Base-by-base conservation (phyloP, 106 monocot genomes). In the Ottelia alismoides region DNA sequence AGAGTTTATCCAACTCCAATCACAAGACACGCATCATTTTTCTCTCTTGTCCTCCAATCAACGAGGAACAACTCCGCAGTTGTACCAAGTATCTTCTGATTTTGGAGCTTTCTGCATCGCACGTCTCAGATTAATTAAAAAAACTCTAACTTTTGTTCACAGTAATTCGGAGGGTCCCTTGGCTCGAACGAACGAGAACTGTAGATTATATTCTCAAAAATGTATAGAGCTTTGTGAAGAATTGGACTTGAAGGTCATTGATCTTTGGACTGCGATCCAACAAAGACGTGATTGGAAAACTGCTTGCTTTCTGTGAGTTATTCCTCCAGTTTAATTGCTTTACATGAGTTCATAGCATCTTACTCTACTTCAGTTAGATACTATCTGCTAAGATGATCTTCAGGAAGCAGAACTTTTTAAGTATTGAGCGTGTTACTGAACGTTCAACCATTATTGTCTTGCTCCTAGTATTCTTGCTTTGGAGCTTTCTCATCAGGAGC, bases 11-110 rank as follows among this genome's bases (percentile, higher is more conserved):
- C 83, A 83, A 79, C 59, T 65, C 83, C 0, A 79, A 82, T 29
- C 78, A 76, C 27, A 68, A 43, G 18, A 88, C 61, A 0, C 88
- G 83, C 25, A 56, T 74, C 20, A 79, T 88, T 64, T 78, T 88
- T 65, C 79, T 88, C 21, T 75, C 61, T 51, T 78, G 75, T 48
- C 88, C 88, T 20, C 88, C 88, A 25, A 44, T 88, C 49, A 83
- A 88, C 49, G 83, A 83, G 67, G 78, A 83, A 69, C 49, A 43
- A 64, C 57, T 73, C 59, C 70, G 30, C 1, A 17, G 61, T 1
- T 21, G n/a, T 19, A 63, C 12, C 47, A 83, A 73, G 88, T 1
- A 26, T 4, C 22, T 1, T 58, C 12, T n/a, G n/a, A n/a, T n/a
- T n/a, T n/a, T n/a, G n/a, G n/a, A n/a, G n/a, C n/a, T n/a, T n/a